phyloP scores from a whole-genome alignment of 768 basidiomycete species.

The Russula ochroleuca region DNA sequence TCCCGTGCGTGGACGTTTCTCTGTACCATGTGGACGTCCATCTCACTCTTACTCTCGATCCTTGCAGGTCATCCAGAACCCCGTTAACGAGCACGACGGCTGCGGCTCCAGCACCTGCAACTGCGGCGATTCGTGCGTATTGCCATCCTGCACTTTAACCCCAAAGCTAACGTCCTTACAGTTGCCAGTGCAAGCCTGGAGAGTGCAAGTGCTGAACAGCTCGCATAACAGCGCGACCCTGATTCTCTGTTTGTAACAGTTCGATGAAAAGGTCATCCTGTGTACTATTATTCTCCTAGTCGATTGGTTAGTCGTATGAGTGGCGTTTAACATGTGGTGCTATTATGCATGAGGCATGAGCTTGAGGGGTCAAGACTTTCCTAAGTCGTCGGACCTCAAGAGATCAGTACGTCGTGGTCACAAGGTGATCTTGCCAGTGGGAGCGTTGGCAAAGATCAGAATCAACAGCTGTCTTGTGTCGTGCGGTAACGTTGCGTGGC shows the following conservation, averaged over 20 bases:
- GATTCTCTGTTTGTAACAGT: background rate
- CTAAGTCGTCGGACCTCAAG: too few species aligned
- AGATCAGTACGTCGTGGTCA: too few species aligned
- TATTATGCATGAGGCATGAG: too few species aligned
- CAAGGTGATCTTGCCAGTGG: too few species aligned
- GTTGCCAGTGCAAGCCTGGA: constrained; percentile 1
- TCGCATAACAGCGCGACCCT: background rate
- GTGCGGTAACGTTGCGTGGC: too few species aligned
- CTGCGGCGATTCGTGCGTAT: constrained; percentile 4
- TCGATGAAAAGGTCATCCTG: background rate
- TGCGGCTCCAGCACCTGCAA: background rate
- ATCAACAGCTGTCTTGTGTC: too few species aligned
- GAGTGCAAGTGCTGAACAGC: constrained; percentile 11
- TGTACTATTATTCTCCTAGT: background rate
- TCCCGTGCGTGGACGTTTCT: background rate
- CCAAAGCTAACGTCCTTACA: background rate
- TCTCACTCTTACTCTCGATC: background rate
- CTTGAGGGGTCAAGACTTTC: too few species aligned
- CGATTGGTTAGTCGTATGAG: too few species aligned
- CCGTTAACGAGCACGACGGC: background rate
- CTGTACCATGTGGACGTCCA: background rate
- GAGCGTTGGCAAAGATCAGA: too few species aligned
- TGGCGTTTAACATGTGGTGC: too few species aligned
- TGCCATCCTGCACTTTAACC: background rate
- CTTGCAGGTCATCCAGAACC: background rate